Conservation (phyloP, 2,329 filamentous ascomycete species). For the Aplosporella prunicola region DNA sequence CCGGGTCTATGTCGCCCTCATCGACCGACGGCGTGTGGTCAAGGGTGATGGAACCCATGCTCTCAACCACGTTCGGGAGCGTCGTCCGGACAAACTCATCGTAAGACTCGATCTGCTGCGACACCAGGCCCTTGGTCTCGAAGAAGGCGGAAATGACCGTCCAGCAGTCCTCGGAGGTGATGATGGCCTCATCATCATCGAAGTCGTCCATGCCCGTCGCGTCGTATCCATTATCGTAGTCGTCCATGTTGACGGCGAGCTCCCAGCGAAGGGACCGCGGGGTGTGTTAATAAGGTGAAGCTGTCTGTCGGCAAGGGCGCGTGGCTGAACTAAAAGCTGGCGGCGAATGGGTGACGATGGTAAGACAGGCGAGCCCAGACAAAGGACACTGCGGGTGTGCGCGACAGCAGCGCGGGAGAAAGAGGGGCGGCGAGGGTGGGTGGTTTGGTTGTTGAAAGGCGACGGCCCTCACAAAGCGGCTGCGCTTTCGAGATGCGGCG, state of each 20-base stretch:
- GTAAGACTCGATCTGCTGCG: conserved; percentile 96
- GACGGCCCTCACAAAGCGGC: too few relatives aligned
- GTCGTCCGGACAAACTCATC: conserved; percentile 93
- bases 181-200: conserved; percentile 51
- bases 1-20: conserved; percentile 60
- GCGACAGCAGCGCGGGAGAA: too few relatives aligned
- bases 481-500: too few relatives aligned
- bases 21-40: conserved; percentile 80
- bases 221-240: conserved; percentile 50
- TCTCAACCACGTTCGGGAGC: conserved; percentile 87
- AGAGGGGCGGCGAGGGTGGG: too few relatives aligned
- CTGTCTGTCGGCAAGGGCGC: too few relatives aligned
- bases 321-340: too few relatives aligned
- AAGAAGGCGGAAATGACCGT: conserved; percentile 96
- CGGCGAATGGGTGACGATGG: too few relatives aligned
- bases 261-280: background rate
- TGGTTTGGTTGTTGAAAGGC: too few relatives aligned
- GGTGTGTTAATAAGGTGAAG: too few relatives aligned
- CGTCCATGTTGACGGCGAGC: conserved; percentile 25
- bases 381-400: too few relatives aligned
- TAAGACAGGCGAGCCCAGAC: too few relatives aligned
- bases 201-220: conserved; percentile 40
- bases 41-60: conserved; percentile 84
- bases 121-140: conserved; percentile 88
- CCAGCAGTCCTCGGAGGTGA: conserved; percentile 98